Conservation (phyloP, 495 filamentous ascomycete species). For the Talaromyces thailandensis region DNA sequence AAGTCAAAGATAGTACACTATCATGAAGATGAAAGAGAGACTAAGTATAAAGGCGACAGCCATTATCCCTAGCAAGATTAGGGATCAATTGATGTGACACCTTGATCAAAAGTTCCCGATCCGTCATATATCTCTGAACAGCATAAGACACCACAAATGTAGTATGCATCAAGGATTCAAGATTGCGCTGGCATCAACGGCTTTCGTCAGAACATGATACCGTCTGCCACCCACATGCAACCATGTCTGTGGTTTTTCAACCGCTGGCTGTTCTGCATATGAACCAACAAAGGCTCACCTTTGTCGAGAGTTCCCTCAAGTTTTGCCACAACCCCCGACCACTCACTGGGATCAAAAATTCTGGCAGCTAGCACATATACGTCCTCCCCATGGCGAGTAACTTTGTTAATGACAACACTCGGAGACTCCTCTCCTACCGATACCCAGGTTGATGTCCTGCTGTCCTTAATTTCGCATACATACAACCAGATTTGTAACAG, state of each 20-base stretch:
- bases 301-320: background rate
- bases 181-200: background rate
- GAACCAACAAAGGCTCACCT: background rate
- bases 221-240: background rate
- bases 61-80: too few relatives aligned
- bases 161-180: background rate
- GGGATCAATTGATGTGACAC: too few relatives aligned
- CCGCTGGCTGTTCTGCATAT: background rate
- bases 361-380: background rate
- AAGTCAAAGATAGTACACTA: background rate
- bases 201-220: background rate
- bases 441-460: background rate
- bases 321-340: background rate
- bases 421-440: background rate
- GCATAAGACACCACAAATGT: background rate
- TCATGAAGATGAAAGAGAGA: background rate
- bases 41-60: background rate
- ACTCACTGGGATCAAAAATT: background rate
- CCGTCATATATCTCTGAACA: background rate
- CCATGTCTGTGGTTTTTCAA: background rate
- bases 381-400: background rate
- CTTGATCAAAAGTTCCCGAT: background rate
- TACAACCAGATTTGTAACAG: background rate
- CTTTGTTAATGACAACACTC: background rate
- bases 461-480: background rate